phyloP scores from a whole-genome alignment of 192 early-diverging fungal genomes.

The Backusella liffmaniae region DNA sequence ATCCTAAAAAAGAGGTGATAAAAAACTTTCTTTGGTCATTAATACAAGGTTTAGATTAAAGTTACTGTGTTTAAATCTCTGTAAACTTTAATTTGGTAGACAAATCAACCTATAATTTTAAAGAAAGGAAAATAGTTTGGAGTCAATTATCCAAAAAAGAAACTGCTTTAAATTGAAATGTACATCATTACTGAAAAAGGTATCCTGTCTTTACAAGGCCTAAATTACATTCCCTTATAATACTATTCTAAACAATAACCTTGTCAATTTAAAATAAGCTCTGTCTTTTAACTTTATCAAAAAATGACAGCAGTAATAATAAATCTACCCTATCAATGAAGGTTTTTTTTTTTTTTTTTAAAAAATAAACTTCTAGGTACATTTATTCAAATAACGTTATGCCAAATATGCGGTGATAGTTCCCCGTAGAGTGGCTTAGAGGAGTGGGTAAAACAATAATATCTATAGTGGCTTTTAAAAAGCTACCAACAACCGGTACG shows the following conservation, averaged over 20 bases:
- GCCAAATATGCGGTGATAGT: not conserved
- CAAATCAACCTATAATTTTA: not conserved
- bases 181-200: not conserved
- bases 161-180: not conserved
- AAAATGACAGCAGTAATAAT: not conserved
- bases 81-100: not conserved
- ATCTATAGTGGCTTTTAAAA: not conserved
- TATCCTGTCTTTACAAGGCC: not conserved
- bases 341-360: not conserved
- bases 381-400: not conserved
- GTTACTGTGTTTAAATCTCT: not conserved
- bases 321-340: not conserved
- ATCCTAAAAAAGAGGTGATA: not conserved
- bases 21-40: not conserved
- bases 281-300: conserved; percentile 3
- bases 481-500: not conserved
- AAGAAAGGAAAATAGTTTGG: not conserved
- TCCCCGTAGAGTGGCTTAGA: not conserved
- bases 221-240: not conserved
- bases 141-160: not conserved
- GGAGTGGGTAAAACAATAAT: not conserved
- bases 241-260: not conserved
- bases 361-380: not conserved
- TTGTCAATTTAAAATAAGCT: not conserved
- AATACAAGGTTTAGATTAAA: not conserved